Percentiles rank a stretch among this genome's conserved stretches.
phyloP scores from a whole-genome alignment of 768 basidiomycete genomes.

The Russula griseocarnosa region DNA sequence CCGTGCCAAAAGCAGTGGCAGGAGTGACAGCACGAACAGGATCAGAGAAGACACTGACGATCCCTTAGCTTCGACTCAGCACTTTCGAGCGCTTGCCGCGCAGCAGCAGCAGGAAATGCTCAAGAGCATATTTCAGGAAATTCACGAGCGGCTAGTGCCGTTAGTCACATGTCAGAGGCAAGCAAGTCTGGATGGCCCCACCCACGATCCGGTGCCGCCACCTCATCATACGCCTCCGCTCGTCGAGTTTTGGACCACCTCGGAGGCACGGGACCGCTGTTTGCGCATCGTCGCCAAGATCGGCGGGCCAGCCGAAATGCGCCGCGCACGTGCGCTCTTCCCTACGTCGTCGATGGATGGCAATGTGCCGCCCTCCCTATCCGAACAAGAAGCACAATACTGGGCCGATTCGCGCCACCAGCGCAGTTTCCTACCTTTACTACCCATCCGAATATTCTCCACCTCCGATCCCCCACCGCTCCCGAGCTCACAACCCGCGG shows the following conservation, averaged over 20 bases:
- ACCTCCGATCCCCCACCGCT: slow-evolving; percentile 29
- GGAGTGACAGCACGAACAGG: slow-evolving; percentile 26
- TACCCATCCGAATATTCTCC: slow-evolving; percentile 55
- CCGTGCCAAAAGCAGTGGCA: slow-evolving; percentile 22
- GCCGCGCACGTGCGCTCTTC: slow-evolving; percentile 62
- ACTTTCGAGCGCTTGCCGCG: slow-evolving; percentile 64
- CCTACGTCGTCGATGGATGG: slow-evolving; percentile 25
- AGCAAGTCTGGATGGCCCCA: neutral
- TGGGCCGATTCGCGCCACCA: slow-evolving; percentile 64
- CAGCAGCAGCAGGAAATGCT: slow-evolving; percentile 76
- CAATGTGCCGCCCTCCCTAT: slow-evolving; percentile 35
- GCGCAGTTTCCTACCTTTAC: slow-evolving; percentile 48
- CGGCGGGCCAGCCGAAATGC: slow-evolving; percentile 64
- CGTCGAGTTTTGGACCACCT: slow-evolving; percentile 76
- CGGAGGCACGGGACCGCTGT: slow-evolving; percentile 68
- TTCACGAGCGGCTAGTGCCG: slow-evolving; percentile 49
- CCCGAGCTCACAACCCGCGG: neutral
- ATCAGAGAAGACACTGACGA: slow-evolving; percentile 12
- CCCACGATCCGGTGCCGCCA: neutral
- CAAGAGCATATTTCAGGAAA: slow-evolving; percentile 56
- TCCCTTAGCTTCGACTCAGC: slow-evolving; percentile 37
- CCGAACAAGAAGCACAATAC: slow-evolving; percentile 58
- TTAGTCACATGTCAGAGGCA: slow-evolving; percentile 31
- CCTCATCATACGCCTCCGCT: slow-evolving; percentile 12
- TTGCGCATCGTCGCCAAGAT: slow-evolving; percentile 77